Evolutionary conservation across 495 filamentous ascomycete genomes (phyloP).

Genomic region (Penicillium cinerascens): DNA sequence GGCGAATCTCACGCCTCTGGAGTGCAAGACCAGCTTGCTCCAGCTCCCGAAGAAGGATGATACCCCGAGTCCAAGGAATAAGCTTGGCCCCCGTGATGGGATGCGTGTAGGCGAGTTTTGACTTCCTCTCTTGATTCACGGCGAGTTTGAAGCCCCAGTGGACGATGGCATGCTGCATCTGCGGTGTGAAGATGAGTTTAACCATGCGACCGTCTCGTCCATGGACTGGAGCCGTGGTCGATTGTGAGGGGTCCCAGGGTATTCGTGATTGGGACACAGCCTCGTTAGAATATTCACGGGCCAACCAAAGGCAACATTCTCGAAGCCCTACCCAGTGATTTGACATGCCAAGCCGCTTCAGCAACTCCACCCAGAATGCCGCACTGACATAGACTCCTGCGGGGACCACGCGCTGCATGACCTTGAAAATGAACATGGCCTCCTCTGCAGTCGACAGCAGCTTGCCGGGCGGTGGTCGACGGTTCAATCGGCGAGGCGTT

Average conservation of each 20-base stretch:
- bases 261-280: neutral
- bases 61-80: constrained; percentile 47
- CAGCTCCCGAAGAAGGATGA: constrained; percentile 49
- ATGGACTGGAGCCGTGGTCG: neutral
- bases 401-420: constrained; percentile 35
- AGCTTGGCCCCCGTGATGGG: constrained; percentile 13
- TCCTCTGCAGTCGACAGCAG: constrained; percentile 21
- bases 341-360: constrained; percentile 41
- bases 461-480: constrained; percentile 16
- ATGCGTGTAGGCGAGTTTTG: constrained; percentile 8
- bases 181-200: constrained; percentile 39
- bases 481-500: constrained; percentile 28
- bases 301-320: constrained; percentile 43
- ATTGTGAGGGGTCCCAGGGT: neutral
- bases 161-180: constrained; percentile 52
- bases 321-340: constrained; percentile 35
- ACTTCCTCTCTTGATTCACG: constrained; percentile 18
- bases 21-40: constrained; percentile 45
- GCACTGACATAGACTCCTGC: constrained; percentile 27
- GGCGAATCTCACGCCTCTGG: constrained; percentile 27
- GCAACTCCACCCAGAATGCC: constrained; percentile 39
- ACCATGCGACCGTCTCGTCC: constrained; percentile 27
- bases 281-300: constrained; percentile 30
- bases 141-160: constrained; percentile 56
- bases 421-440: constrained; percentile 32